Conservation (phyloP, 495 filamentous ascomycete genomes). For the Baudoinia panamericana region DNA sequence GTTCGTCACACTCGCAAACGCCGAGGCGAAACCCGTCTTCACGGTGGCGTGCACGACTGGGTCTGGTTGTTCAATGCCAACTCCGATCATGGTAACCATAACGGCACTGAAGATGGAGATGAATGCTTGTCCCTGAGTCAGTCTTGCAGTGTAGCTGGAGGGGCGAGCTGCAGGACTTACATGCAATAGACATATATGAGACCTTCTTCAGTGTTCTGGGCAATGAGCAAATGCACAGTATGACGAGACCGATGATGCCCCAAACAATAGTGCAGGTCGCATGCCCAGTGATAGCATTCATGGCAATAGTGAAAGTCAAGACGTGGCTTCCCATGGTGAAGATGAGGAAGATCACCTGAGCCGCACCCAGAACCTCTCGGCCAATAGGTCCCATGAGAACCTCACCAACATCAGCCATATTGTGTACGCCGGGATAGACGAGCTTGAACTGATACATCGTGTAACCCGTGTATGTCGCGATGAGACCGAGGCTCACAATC, state of each 20-base stretch:
- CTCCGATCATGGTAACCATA: constrained; percentile 51
- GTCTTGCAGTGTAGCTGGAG: constrained; percentile 8
- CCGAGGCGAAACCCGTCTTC: constrained; percentile 23
- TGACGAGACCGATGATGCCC: constrained; percentile 46
- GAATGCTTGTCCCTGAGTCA: constrained; percentile 39
- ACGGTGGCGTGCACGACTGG: constrained; percentile 1
- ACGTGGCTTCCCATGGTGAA: constrained; percentile 70
- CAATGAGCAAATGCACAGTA: constrained; percentile 49
- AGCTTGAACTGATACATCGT: constrained; percentile 68
- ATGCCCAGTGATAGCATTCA: constrained; percentile 52
- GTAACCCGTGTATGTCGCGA: constrained; percentile 65
- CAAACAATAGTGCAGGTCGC: constrained; percentile 57
- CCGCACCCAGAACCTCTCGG: constrained; percentile 49
- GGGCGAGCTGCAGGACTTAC: too few species aligned
- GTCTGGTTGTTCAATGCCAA: constrained; percentile 22
- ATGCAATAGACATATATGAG: constrained; percentile 48
- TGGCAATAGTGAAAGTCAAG: constrained; percentile 57
- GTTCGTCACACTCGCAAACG: constrained; percentile 25
- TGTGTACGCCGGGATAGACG: constrained; percentile 54
- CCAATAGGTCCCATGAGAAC: constrained; percentile 52
- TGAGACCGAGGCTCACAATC: constrained; percentile 46
- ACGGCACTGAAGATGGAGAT: constrained; percentile 52
- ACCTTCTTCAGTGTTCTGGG: constrained; percentile 50
- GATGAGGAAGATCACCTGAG: constrained; percentile 50
- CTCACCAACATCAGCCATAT: constrained; percentile 58